phyloP scores from a whole-genome alignment of 345 rosid species.

The Brassica cretica region DNA sequence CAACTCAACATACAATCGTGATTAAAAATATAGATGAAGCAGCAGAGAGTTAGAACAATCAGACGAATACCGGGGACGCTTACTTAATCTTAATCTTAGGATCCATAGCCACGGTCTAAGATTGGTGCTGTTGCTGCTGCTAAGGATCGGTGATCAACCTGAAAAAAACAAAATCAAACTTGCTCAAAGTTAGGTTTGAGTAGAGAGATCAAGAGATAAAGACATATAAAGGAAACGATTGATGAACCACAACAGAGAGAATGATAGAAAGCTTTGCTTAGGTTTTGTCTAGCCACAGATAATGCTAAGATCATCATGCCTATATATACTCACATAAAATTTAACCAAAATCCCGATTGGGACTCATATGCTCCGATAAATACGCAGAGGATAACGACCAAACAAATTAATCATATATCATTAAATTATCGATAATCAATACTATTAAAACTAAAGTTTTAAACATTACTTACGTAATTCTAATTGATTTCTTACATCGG shows the following conservation, averaged over 20 bases:
- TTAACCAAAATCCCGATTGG: background rate
- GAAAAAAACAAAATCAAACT: background rate
- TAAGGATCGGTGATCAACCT: slow-evolving; percentile 5
- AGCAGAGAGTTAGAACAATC: background rate
- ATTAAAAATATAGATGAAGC: background rate
- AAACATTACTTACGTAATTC: background rate
- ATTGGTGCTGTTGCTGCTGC: background rate
- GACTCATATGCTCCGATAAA: background rate
- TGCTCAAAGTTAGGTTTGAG: slow-evolving; percentile 5
- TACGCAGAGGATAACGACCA: background rate
- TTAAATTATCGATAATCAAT: background rate
- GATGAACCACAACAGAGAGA: slow-evolving; percentile 16
- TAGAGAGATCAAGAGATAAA: slow-evolving; percentile 20
- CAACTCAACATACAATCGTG: background rate
- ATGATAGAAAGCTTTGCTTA: slow-evolving; percentile 28
- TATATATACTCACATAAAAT: background rate
- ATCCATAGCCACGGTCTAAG: slow-evolving; percentile 27
- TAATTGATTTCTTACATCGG: too few relatives aligned
- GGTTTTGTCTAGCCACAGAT: slow-evolving; percentile 20
- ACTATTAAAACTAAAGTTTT: background rate
- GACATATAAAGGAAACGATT: slow-evolving; percentile 15
- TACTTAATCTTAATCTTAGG: slow-evolving; percentile 34
- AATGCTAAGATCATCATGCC: background rate
- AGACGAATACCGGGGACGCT: background rate
- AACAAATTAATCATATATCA: background rate